These are phyloP conservation scores for Phyllosticta ampelicida DNA, from an alignment of 2,329 filamentous ascomycete species.

Conservation along the genomic window DNA sequence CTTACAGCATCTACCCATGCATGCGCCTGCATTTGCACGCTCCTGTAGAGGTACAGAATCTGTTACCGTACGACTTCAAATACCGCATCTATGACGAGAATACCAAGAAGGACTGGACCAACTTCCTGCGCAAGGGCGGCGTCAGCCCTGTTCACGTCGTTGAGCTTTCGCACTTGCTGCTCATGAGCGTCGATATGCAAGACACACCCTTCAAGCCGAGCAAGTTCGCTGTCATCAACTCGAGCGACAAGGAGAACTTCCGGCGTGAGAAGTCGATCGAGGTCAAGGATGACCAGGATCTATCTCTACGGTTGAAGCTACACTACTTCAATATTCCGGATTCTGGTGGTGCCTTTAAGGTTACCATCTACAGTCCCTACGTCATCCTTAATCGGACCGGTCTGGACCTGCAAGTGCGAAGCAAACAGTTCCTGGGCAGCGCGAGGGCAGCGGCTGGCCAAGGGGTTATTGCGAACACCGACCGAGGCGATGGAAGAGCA, in stretches of 20 bases:
- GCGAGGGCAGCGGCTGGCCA: constrained; percentile 78
- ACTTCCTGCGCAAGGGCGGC: constrained; percentile 91
- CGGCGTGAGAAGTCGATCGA: constrained; percentile 66
- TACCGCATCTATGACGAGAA: constrained; percentile 99
- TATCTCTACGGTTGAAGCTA: constrained; percentile 69
- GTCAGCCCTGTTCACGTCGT: constrained; percentile 96
- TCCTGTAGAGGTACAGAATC: constrained; percentile 85
- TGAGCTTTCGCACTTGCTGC: constrained; percentile 81
- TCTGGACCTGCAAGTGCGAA: constrained; percentile 73
- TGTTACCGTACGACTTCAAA: constrained; percentile 96
- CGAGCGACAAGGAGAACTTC: constrained; percentile 79
- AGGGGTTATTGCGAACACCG: constrained; percentile 44
- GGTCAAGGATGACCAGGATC: constrained; percentile 74
- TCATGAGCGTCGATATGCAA: constrained; percentile 93
- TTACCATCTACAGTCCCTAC: constrained; percentile 91
- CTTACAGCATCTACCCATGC: constrained; percentile 68
- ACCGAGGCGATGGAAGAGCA: constrained; percentile 53
- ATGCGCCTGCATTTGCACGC: constrained; percentile 90
- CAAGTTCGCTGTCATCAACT: constrained; percentile 95
- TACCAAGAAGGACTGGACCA: constrained; percentile 97
- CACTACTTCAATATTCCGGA: constrained; percentile 88
- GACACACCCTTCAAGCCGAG: constrained; percentile 90
- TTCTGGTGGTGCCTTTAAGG: constrained; percentile 89
- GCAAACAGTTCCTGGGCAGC: constrained; percentile 78
- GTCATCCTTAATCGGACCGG: constrained; percentile 93